Base-by-base conservation (phyloP, 192 early-diverging fungal species). In the Linnemannia zychae region DNA sequence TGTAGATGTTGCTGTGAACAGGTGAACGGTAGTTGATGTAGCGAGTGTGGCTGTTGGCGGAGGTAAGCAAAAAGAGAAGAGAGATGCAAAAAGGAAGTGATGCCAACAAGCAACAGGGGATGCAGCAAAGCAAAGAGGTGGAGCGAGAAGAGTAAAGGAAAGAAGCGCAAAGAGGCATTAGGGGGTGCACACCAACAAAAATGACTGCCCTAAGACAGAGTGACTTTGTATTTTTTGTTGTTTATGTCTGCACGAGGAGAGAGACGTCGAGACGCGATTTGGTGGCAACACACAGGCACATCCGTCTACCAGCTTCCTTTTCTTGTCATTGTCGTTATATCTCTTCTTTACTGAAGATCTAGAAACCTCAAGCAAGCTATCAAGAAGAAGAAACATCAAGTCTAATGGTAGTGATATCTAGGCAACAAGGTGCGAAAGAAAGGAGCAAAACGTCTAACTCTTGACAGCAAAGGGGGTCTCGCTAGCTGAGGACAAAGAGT, bases 381-480 rank as follows among this genome's bases (percentile, higher is more conserved):
- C 18, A 57, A 57, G 52, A 57, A 57, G 52, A 57, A 24, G 22
- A n/a, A 9, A 44, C 9, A 13, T 31, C 12, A 31, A 28, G 28
- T 63, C 57, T 63, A 31, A 31, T 13, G 28, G 12, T 6, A 63
- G 28, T n/a, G 57, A 0, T 2, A 16, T 67, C 67, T 22, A n/a
- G 18, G 5, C 20, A 38, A 40, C n/a, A 67, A 15, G 66, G 40
- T 44, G n/a, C n/a, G n/a, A 6, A 67, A 22, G 12, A 37, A 34
- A 16, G 66, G 3, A 37, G 13, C 12, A 38, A 37, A 34, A 7
- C 4, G 22, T 36, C 67, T 36, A 85, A 6, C 74, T 76, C 28
- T 76, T 44, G 4, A 79, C 74, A 36, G 77, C 17, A 5, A 67
- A 60, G 13, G 50, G 44, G 13, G 71, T 48, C 49, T 9, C 44